Evolutionary conservation across 495 filamentous ascomycete species (phyloP), one percentile per base, ranked within the genome.

Genomic region (Astrothelium macrocarpum): DNA sequence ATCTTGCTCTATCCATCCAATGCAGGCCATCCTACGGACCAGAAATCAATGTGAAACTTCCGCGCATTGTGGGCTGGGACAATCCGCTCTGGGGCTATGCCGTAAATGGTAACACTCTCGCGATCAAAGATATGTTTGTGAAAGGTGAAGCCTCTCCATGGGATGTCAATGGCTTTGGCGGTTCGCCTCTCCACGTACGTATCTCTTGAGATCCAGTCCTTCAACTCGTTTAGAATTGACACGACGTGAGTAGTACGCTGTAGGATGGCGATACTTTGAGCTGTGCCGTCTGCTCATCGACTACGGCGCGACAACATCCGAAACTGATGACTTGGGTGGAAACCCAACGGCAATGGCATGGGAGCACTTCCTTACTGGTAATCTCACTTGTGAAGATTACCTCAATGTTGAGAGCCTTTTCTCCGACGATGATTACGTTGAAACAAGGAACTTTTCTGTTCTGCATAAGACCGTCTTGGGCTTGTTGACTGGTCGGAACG

Each of bases 341-440:
- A 56, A 32, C 16, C 49, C 49, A 16, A 56, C 49, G 20, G 49
- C 25, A 29, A 56, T 56, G 49, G 49, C 60, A 53, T 43, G 56
- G 61, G 28, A 65, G 25, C 49, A 56, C 16, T 56, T 56, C 49
- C 49, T 56, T 56, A 28, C 49, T 56, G 49, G 49, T 1, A 56
- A 56, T 29, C 49, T 56, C 7, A 56, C 49, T 4, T 26, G 20
- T 56, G 49, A 26, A 20, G 49, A 56, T 10, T 56, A 56, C 25
- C 49, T 56, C 49, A 56, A 56, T 5, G 49, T 56, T 16, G 49
- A 56, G 25, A 56, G 23, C 25, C 49, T 56, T 16, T 56, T 56
- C 16, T 56, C 49, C 49, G 20, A 56, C 16, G 49, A 56, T 20
- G 49, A 56, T 10, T 56, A 56, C 20, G 2, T 56, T 10, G 49